Percentiles rank a stretch among this genome's conserved stretches.
Conservation (phyloP, 2,329 filamentous ascomycete species). For the Fusarium anthophilum region DNA sequence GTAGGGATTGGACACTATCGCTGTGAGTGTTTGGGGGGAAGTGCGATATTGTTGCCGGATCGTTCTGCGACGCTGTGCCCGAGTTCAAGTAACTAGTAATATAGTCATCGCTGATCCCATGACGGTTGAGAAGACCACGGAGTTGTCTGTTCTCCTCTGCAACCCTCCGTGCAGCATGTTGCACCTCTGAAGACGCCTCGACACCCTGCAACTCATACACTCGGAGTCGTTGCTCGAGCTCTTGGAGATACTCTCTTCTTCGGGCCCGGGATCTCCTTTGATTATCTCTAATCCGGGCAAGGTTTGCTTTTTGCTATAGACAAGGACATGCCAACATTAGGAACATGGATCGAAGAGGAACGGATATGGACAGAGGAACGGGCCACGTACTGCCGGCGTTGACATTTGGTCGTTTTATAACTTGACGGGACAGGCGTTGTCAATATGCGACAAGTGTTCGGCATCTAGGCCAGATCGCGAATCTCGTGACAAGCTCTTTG, state of each 20-base stretch:
- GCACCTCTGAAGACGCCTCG: conserved; percentile 76
- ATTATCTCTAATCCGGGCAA: conserved; percentile 75
- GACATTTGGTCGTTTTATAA: conserved; percentile 45
- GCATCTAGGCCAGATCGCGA: conserved; percentile 36
- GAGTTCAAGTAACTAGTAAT: conserved; percentile 56
- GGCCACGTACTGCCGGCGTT: conserved; percentile 44
- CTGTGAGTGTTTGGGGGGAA: conserved; percentile 38
- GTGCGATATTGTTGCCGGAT: conserved; percentile 28
- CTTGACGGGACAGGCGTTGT: conserved; percentile 24
- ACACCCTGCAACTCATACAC: conserved; percentile 72
- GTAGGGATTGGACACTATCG: conserved; percentile 47
- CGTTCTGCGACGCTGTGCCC: conserved; percentile 27
- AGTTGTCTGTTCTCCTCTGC: conserved; percentile 75
- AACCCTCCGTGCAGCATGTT: conserved; percentile 73
- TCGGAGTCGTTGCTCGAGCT: conserved; percentile 70
- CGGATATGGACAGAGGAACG: conserved; percentile 11
- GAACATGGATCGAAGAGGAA: conserved; percentile 17
- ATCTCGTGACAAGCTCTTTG: conserved; percentile 17
- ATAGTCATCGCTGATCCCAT: conserved; percentile 66
- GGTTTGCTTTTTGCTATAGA: conserved; percentile 51
- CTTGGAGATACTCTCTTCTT: conserved; percentile 76
- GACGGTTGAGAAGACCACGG: conserved; percentile 64
- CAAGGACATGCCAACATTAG: conserved; percentile 24
- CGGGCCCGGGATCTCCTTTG: conserved; percentile 79
- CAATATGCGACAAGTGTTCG: conserved; percentile 15